These are phyloP conservation scores for Botrytis fragariae DNA, from an alignment of 2,329 filamentous ascomycete genomes.

Conservation along the genomic window DNA sequence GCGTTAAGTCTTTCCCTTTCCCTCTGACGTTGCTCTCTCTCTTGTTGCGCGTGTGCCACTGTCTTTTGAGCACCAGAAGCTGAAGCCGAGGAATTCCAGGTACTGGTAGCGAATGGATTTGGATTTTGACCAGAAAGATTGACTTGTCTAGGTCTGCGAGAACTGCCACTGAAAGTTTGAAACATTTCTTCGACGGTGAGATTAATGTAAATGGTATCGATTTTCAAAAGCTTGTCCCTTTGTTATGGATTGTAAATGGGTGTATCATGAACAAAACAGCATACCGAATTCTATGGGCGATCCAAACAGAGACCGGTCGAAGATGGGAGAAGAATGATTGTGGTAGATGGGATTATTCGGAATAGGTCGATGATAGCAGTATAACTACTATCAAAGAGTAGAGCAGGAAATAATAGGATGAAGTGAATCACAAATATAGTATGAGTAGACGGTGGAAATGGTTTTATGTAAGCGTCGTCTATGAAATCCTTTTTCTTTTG, in stretches of 20 bases:
- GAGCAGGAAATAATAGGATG: not conserved
- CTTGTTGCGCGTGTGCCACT: conserved; percentile 81
- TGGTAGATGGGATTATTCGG: not conserved
- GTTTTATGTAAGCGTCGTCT: not conserved
- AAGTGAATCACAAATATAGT: not conserved
- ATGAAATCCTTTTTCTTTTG: not conserved
- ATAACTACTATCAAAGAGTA: not conserved
- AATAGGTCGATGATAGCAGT: not conserved
- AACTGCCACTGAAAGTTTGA: conserved; percentile 84
- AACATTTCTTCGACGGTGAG: conserved; percentile 61
- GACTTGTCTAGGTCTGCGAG: conserved; percentile 82
- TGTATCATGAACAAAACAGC: conserved; percentile 23
- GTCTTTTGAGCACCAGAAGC: conserved; percentile 69
- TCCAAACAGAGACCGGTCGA: not conserved
- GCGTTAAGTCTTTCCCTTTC: conserved; percentile 77
- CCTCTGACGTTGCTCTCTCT: conserved; percentile 74
- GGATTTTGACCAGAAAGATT: conserved; percentile 83
- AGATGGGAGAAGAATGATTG: not conserved
- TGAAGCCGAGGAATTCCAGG: conserved; percentile 49
- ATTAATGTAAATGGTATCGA: not conserved
- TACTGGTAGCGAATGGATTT: conserved; percentile 73
- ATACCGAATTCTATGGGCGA: conserved; percentile 25
- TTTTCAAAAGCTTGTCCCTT: not conserved
- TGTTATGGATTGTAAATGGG: conserved; percentile 25
- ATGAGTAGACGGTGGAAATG: not conserved